phyloP scores from a whole-genome alignment of 1,284 basidiomycete genomes.

The Ustilago curta region DNA sequence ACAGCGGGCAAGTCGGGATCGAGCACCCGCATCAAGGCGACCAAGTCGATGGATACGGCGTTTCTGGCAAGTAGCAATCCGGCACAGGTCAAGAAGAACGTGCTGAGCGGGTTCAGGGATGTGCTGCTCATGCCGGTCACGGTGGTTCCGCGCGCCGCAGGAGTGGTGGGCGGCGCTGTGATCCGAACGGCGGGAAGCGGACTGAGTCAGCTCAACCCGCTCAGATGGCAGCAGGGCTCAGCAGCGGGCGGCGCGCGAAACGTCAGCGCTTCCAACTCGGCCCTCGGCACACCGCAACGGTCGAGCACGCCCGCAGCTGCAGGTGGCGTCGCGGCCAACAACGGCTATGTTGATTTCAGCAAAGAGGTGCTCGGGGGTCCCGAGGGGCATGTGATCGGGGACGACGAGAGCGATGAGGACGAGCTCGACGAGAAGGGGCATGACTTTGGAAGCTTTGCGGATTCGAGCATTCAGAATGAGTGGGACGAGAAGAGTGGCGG shows the following conservation, averaged over 20 bases:
- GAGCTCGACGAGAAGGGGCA: constrained; percentile 13
- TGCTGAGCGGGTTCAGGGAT: constrained; percentile 89
- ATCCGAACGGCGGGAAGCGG: constrained; percentile 57
- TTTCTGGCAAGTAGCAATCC: constrained; percentile 89
- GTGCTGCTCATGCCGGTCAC: constrained; percentile 91
- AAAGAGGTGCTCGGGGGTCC: constrained; percentile 45
- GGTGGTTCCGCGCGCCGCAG: constrained; percentile 88
- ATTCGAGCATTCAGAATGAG: constrained; percentile 18
- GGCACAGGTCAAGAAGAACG: constrained; percentile 89
- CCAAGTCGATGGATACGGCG: constrained; percentile 67
- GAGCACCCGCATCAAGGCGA: constrained; percentile 7
- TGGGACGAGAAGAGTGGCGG: constrained; percentile 37
- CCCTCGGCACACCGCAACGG: constrained; percentile 17
- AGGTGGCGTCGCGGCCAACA: constrained; percentile 19
- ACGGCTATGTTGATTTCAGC: constrained; percentile 58
- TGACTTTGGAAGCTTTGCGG: constrained; percentile 8
- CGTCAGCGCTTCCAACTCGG: constrained; percentile 13
- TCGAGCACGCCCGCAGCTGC: constrained; percentile 11
- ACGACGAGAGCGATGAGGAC: constrained; percentile 47
- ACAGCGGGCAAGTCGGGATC: constrained; percentile 59
- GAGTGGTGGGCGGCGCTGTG: constrained; percentile 72
- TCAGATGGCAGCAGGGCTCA: constrained; percentile 50
- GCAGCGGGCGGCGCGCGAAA: constrained; percentile 19
- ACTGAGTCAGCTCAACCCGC: constrained; percentile 53
- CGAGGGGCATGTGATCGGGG: constrained; percentile 32